Evolutionary conservation across 768 basidiomycete genomes (phyloP).

Genomic region (Russula earlei): DNA sequence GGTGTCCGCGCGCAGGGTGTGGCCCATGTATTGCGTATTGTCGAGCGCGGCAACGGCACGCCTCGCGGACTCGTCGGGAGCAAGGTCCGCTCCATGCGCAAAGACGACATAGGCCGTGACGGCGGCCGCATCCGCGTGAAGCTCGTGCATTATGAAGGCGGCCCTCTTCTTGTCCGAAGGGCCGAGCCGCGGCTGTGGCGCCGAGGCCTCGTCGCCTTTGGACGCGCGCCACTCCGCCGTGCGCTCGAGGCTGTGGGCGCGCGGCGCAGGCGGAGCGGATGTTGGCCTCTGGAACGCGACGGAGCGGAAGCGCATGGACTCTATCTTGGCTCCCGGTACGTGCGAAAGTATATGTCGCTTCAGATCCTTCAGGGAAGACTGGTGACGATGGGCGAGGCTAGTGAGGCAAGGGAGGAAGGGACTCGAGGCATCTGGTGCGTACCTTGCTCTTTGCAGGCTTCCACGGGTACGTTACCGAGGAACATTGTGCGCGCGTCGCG

Average conservation of each 20-base stretch:
- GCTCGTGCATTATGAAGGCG: constrained; percentile 87
- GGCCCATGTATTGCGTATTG: constrained; percentile 63
- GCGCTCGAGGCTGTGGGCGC: constrained; percentile 48
- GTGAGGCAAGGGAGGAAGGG: neutral
- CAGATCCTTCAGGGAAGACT: constrained; percentile 72
- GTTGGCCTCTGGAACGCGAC: constrained; percentile 84
- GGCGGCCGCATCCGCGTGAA: constrained; percentile 67
- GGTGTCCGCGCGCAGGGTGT: constrained; percentile 71
- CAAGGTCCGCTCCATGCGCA: constrained; percentile 57
- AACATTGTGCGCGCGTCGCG: constrained; percentile 83
- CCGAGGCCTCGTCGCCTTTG: constrained; percentile 29
- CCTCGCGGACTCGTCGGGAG: constrained; percentile 64
- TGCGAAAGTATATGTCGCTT: constrained; percentile 65
- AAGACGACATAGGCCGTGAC: constrained; percentile 91
- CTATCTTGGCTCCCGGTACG: constrained; percentile 71
- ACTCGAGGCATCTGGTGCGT: constrained; percentile 24
- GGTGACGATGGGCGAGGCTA: neutral
- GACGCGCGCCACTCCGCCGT: constrained; percentile 46
- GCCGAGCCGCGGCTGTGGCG: constrained; percentile 40
- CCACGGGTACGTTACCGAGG: constrained; percentile 77
- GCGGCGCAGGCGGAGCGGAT: constrained; percentile 28
- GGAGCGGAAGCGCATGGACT: constrained; percentile 89
- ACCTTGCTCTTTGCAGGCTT: constrained; percentile 73
- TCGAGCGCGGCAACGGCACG: constrained; percentile 52
- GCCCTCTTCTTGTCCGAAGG: constrained; percentile 86